These are phyloP conservation scores for Aspergillus wentii DNA, from an alignment of 495 filamentous ascomycete genomes.

Conservation along the genomic window DNA sequence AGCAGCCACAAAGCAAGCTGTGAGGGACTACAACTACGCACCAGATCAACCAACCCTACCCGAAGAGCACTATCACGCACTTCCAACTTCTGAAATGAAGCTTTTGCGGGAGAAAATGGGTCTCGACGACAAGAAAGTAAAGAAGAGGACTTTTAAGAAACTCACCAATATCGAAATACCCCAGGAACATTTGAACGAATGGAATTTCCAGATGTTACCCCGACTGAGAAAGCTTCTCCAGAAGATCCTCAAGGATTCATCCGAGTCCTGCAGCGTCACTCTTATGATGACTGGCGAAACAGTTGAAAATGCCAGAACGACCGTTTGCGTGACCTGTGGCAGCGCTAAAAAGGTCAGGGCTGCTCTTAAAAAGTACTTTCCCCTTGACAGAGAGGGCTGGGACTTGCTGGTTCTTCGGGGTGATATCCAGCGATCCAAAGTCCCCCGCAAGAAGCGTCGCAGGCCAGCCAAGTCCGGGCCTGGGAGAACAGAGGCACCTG, in stretches of 20 bases:
- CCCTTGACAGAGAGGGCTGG: slow-evolving; percentile 56
- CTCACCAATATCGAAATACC: slow-evolving; percentile 47
- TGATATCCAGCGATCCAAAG: slow-evolving; percentile 64
- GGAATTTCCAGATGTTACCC: slow-evolving; percentile 67
- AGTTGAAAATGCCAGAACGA: slow-evolving; percentile 59
- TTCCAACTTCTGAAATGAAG: slow-evolving; percentile 22
- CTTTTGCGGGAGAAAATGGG: slow-evolving; percentile 18
- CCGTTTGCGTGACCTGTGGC: slow-evolving; percentile 69
- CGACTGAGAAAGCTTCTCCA: slow-evolving; percentile 65
- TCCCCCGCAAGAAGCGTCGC: slow-evolving; percentile 40
- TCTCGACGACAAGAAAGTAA: slow-evolving; percentile 25
- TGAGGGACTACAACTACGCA: slow-evolving; percentile 12
- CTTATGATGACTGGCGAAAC: slow-evolving; percentile 71
- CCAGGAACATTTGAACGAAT: slow-evolving; percentile 59
- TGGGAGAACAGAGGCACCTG: slow-evolving; percentile 22
- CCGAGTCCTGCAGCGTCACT: slow-evolving; percentile 68
- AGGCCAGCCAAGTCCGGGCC: slow-evolving; percentile 33
- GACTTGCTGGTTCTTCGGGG: slow-evolving; percentile 60
- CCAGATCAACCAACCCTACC: slow-evolving; percentile 16
- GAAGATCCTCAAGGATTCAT: slow-evolving; percentile 52
- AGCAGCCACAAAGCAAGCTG: slow-evolving; percentile 19
- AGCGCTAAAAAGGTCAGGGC: slow-evolving; percentile 66
- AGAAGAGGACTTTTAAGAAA: slow-evolving; percentile 41
- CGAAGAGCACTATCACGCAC: slow-evolving; percentile 14
- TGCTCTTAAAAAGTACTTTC: slow-evolving; percentile 66